phyloP scores from a whole-genome alignment of 345 rosid species.

The Pugionium dolabratum region DNA sequence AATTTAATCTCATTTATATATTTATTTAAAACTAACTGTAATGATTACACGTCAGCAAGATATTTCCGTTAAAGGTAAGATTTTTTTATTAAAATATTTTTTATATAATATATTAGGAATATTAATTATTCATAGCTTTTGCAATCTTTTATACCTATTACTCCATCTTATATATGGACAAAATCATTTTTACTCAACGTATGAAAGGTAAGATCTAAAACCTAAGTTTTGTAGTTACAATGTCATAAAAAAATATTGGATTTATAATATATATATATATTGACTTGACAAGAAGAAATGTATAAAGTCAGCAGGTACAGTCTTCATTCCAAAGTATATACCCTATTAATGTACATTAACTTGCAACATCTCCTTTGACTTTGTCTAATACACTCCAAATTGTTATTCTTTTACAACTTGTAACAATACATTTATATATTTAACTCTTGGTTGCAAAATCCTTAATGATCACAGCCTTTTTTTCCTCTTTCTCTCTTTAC shows the following conservation, averaged over 20 bases:
- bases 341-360: background rate
- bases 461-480: slow-evolving; percentile 6
- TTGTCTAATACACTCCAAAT: slow-evolving; percentile 21
- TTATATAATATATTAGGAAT: too few relatives aligned
- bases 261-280: background rate
- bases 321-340: slow-evolving; percentile 26
- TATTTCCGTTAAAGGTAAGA: too few relatives aligned
- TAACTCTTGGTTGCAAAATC: slow-evolving; percentile 4
- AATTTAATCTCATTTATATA: too few relatives aligned
- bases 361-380: slow-evolving; percentile 24
- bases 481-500: slow-evolving; percentile 7
- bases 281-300: slow-evolving; percentile 9
- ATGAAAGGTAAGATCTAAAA: slow-evolving; percentile 16
- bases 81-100: too few relatives aligned
- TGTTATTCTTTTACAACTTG: slow-evolving; percentile 32
- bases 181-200: slow-evolving; percentile 5
- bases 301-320: background rate
- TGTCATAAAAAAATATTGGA: too few relatives aligned
- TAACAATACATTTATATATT: slow-evolving; percentile 19
- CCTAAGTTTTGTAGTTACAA: slow-evolving; percentile 19
- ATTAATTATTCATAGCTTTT: background rate
- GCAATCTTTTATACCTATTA: slow-evolving; percentile 9
- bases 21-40: too few relatives aligned
- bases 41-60: too few relatives aligned
- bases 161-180: slow-evolving; percentile 5